These are phyloP conservation scores for Tilletia setariae DNA, from an alignment of 1,284 basidiomycete genomes.

Conservation along the genomic window DNA sequence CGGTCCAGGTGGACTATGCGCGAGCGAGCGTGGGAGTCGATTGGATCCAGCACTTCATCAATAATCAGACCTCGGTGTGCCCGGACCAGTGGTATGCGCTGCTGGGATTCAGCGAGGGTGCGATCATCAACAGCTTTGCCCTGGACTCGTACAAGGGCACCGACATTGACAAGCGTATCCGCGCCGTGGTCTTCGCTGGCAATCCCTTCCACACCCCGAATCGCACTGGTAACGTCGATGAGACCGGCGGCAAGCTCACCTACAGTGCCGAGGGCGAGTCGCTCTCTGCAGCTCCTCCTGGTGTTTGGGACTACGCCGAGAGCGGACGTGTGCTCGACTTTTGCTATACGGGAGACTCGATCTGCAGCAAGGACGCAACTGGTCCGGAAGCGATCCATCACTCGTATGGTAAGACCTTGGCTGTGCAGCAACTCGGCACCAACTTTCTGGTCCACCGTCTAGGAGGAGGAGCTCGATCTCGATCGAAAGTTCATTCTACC, in stretches of 20 bases:
- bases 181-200: neutral
- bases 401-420: neutral
- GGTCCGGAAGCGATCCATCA: neutral
- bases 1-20: no score
- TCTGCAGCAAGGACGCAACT: neutral
- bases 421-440: neutral
- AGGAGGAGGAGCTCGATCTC: neutral
- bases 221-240: neutral
- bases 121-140: neutral
- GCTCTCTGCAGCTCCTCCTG: neutral
- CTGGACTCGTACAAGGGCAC: neutral
- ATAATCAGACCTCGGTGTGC: neutral
- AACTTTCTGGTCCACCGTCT: neutral
- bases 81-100: neutral
- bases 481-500: no score
- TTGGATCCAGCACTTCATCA: neutral
- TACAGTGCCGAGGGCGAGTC: neutral
- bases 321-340: neutral
- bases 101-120: neutral
- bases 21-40: neutral
- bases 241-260: neutral
- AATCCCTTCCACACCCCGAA: conserved; percentile 4
- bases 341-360: neutral
- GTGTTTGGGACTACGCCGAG: neutral
- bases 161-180: neutral